Base-by-base conservation (phyloP, 129 eudicot genomes). In the Artemisia annua region DNA sequence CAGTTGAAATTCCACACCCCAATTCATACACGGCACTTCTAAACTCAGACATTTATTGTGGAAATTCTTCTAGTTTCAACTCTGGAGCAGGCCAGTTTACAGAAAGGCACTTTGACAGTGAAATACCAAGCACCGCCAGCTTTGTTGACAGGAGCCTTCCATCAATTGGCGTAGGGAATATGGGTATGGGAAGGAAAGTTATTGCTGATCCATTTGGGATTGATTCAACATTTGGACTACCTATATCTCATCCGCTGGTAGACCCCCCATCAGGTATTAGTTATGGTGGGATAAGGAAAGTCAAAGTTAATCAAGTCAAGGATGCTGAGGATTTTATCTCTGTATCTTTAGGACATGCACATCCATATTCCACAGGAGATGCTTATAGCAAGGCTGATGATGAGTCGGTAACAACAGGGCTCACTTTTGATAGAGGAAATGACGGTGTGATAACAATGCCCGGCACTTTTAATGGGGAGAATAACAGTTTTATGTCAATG, bases 221-320 rank as follows among this genome's bases (percentile, higher is more conserved):
- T 15, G 69, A 69, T 66, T 71, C 88, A 52, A 43, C 79, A 22
- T 87, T 76, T 73, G 87, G 83, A 24, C 56, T 84, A 68, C 73
- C 88, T 6, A 77, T 84, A 16, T 76, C 88, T 50, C 83, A 84
- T 69, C 48, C 78, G n/a, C 11, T 80, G 58, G 85, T 76, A 16
- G 85, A 74, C 68, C 80, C 88, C 24, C 55, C 67, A 74, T 63
- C 58, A 18, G 77, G 82, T 72, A 68, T 83, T 43, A 83, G 79
- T 53, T 86, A 80, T 73, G 86, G 86, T 20, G 87, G 84, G 64
- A 78, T 80, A 54, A 83, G 82, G 63, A 86, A 83, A 75, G 86
- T 86, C 53, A 83, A 81, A 75, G 88, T 86, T 70, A 83, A 75
- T 35, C 73, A 83, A 77, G 88, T 86, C 71, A 78, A 81, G 67